Evolutionary conservation across 768 basidiomycete genomes (phyloP), one percentile per base, ranked within the genome.

Genomic region (Strobilomyces dryophilus): DNA sequence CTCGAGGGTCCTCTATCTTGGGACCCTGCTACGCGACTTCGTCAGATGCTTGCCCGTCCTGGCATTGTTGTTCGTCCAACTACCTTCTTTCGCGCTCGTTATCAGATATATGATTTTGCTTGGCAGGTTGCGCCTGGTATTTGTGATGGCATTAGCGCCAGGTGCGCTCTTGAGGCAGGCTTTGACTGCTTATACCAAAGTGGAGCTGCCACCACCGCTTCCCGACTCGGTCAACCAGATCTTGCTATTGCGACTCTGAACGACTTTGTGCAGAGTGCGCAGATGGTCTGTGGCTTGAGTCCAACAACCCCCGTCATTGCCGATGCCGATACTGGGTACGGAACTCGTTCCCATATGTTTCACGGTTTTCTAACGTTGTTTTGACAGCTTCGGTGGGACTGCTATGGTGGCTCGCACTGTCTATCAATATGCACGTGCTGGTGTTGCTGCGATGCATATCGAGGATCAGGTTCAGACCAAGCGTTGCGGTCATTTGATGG

Each of bases 381-480:
- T 36, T 40, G 0, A 18, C 37, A 77, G 76, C 18, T 89, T 89
- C 57, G 87, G 87, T 57, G 87, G 87, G 17, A 82, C 86, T 2
- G 79, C 81, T 10, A 89, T 83, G 76, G 81, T 89, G 27, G 84
- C 85, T 11, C 85, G 87, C 36, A 89, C 87, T 3, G 83, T 90
- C 10, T 77, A 72, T n/a, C 80, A 86, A 66, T 89, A 89, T 55
- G 79, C 72, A 5, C 77, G 78, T 43, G 80, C 84, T 14, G 87
- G 88, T 27, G 81, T 89, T 20, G 88, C 87, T 17, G 88, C 74
- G 4, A 75, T 87, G 61, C 87, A 90, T 65, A 89, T 90, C 36
- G 87, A 90, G 67, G 87, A 89, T 61, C 87, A 90, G 69, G 85
- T 89, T 1, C 88, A 89, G 65, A 89, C 85, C 1, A 89, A 89